Conservation (phyloP, 2,329 filamentous ascomycete species). For the Fusarium globosum region DNA sequence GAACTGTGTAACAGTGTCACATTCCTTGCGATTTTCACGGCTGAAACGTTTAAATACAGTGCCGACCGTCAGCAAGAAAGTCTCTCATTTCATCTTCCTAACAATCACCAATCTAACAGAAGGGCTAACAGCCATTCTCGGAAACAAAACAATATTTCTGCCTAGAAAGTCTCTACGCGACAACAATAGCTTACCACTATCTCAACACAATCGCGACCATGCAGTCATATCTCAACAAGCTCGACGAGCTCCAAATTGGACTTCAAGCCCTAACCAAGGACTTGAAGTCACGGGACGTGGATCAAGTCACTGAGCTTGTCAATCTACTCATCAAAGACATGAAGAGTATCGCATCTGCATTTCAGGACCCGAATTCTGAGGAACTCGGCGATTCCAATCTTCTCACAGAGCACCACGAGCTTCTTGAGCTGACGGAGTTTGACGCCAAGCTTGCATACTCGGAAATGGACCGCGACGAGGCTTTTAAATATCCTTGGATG, state of each 20-base stretch:
- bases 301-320: accelerated
- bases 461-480: accelerated
- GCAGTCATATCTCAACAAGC: accelerated
- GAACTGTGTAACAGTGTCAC: background rate
- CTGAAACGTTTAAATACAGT: accelerated
- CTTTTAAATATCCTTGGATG: background rate
- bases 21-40: background rate
- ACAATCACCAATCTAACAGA: accelerated
- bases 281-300: accelerated
- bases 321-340: no score
- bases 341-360: background rate
- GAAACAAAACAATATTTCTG: background rate
- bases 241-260: accelerated
- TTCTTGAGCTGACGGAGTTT: background rate
- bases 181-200: accelerated
- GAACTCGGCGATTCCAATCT: accelerated
- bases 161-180: background rate
- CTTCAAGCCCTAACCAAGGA: background rate
- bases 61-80: background rate
- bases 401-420: accelerated
- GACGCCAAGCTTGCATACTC: background rate
- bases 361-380: accelerated
- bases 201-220: background rate
- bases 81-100: background rate
- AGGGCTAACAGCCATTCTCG: accelerated